Conservation (phyloP, 208 protist genomes). For the Leishmania amazonensis region DNA sequence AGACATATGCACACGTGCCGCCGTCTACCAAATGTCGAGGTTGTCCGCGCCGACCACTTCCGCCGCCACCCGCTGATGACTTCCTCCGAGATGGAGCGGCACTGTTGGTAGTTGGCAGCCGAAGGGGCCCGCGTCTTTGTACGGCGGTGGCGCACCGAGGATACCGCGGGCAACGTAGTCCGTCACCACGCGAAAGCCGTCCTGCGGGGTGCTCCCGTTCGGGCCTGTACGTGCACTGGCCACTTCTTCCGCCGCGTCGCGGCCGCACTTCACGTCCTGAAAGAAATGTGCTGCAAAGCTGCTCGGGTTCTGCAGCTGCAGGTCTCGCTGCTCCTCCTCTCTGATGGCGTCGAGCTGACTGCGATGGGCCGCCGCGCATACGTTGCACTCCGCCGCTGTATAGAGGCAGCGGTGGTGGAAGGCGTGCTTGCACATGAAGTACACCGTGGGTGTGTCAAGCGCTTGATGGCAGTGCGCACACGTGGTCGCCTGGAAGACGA, state of each 20-base stretch:
- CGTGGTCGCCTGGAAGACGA: conserved; percentile 85
- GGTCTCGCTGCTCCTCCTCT: conserved; percentile 21
- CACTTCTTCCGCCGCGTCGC: not conserved
- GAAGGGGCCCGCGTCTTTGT: conserved; percentile 16
- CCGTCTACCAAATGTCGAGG: conserved; percentile 22
- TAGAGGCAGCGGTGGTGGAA: conserved; percentile 93
- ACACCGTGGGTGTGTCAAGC: conserved; percentile 94
- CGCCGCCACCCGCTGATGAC: conserved; percentile 4
- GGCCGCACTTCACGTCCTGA: conserved; percentile 17
- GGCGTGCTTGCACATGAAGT: conserved; percentile 95
- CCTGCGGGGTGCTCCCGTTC: conserved; percentile 8
- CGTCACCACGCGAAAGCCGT: conserved; percentile 91
- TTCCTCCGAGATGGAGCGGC: not conserved
- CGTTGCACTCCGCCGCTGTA: conserved; percentile 60
- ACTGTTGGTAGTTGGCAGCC: conserved; percentile 4
- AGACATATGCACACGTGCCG: not conserved
- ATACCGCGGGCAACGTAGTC: conserved; percentile 84
- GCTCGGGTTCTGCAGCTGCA: conserved; percentile 22
- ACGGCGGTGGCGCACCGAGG: conserved; percentile 15
- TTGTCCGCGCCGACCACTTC: not conserved
- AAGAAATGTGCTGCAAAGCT: conserved; percentile 27
- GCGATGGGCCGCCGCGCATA: conserved; percentile 41
- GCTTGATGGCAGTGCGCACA: conserved; percentile 82
- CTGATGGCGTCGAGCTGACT: conserved; percentile 25
- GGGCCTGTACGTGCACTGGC: not conserved